phyloP scores from a whole-genome alignment of 176 grass and related monocot genomes.

The Raddia distichophylla region DNA sequence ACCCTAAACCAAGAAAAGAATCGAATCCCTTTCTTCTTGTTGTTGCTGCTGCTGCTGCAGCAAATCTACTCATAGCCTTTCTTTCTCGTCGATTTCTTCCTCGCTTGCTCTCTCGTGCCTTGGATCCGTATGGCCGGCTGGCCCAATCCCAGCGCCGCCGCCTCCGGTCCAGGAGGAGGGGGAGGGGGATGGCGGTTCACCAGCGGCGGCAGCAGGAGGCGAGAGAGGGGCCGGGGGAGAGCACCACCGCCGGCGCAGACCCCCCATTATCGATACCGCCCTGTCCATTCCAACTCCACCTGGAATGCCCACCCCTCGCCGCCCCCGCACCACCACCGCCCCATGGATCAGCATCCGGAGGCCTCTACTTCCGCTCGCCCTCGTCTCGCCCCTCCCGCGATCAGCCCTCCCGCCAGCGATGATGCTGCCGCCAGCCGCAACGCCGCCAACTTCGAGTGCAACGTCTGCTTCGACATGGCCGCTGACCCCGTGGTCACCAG shows the following conservation, averaged over 20 bases:
- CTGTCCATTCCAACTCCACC: background rate
- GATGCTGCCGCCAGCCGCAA: constrained; percentile 30
- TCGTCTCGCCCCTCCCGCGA: background rate
- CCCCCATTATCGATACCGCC: constrained; percentile 28
- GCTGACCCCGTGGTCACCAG: constrained; percentile 78
- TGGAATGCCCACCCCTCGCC: background rate
- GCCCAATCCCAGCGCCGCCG: constrained; percentile 20
- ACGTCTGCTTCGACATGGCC: constrained; percentile 86
- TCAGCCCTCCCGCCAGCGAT: too few species aligned
- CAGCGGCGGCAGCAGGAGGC: constrained; percentile 3
- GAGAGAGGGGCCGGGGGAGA: constrained; percentile 6
- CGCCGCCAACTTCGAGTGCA: constrained; percentile 80
- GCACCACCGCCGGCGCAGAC: background rate
- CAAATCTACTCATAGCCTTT: too few species aligned
- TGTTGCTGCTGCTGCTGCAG: too few species aligned
- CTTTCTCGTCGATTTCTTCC: background rate
- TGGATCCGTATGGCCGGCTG: constrained; percentile 39
- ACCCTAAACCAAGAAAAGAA: background rate
- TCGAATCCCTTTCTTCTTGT: too few species aligned
- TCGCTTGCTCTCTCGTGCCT: too few species aligned
- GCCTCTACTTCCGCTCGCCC: constrained; percentile 24
- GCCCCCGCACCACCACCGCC: background rate
- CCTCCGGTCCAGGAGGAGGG: constrained; percentile 7
- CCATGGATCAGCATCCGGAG: background rate
- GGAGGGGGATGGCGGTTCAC: constrained; percentile 28